These are phyloP conservation scores for Penicillium flavigenum DNA, from an alignment of 495 filamentous ascomycete genomes.

Conservation along the genomic window DNA sequence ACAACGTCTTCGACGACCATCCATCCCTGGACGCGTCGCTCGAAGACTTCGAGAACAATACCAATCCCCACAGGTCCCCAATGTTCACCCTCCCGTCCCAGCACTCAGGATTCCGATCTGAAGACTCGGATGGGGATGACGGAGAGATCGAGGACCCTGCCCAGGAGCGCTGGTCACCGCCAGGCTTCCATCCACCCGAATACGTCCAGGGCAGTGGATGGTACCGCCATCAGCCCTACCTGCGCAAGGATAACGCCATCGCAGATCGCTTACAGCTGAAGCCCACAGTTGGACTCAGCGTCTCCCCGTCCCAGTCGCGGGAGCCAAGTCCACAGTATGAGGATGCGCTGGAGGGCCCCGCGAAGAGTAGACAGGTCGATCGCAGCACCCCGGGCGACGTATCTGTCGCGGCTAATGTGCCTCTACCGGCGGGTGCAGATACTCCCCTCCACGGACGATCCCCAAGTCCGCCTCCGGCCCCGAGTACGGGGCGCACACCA, in stretches of 20 bases:
- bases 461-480: slow-evolving; percentile 46
- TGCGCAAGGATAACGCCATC: slow-evolving; percentile 33
- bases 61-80: slow-evolving; percentile 51
- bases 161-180: slow-evolving; percentile 57
- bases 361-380: slow-evolving; percentile 25
- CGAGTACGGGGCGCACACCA: slow-evolving; percentile 19
- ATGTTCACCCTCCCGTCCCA: slow-evolving; percentile 64
- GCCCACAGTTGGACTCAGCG: slow-evolving; percentile 43
- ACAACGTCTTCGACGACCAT: slow-evolving; percentile 62
- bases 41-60: slow-evolving; percentile 69
- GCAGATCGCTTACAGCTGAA: slow-evolving; percentile 37
- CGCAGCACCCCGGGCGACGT: slow-evolving; percentile 47
- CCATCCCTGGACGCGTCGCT: slow-evolving; percentile 70
- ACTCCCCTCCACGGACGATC: slow-evolving; percentile 54
- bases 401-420: slow-evolving; percentile 58
- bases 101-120: slow-evolving; percentile 74
- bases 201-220: slow-evolving; percentile 53
- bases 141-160: slow-evolving; percentile 34
- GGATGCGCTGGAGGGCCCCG: slow-evolving; percentile 47
- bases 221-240: slow-evolving; percentile 58
- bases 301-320: slow-evolving; percentile 49
- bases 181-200: slow-evolving; percentile 54
- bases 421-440: slow-evolving; percentile 51
- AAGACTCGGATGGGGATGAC: slow-evolving; percentile 52
- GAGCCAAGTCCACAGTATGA: slow-evolving; percentile 57